phyloP scores from a whole-genome alignment of 305 asterid genomes.

The Fraxinus ornus region DNA sequence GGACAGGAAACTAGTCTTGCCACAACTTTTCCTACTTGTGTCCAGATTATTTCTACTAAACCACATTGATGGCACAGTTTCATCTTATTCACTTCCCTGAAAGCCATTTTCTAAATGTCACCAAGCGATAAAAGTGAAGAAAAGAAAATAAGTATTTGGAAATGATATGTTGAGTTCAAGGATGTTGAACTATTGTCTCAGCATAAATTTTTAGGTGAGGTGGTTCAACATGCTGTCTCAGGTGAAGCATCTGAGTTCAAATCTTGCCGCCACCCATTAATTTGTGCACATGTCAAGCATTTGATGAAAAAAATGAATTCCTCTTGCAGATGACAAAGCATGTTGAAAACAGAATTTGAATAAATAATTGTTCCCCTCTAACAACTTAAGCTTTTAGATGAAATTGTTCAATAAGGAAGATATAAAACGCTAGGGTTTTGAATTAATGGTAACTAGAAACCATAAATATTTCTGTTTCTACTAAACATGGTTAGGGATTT shows the following conservation, averaged over 20 bases:
- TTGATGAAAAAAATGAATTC: not conserved
- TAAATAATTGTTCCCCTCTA: not conserved
- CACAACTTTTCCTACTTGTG: constrained; percentile 74
- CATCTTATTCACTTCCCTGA: constrained; percentile 63
- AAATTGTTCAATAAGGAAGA: not conserved
- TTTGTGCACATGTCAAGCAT: not conserved
- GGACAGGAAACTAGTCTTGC: constrained; percentile 42
- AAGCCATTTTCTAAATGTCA: constrained; percentile 17
- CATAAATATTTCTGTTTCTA: not conserved
- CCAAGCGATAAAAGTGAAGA: constrained; percentile 9
- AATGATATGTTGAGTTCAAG: not conserved
- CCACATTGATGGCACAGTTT: constrained; percentile 56
- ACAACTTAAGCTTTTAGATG: not conserved
- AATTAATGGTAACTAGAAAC: not conserved
- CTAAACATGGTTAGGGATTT: not conserved
- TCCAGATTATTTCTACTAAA: constrained; percentile 56
- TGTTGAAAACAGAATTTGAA: not conserved
- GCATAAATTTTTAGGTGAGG: not conserved
- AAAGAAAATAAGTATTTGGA: not conserved
- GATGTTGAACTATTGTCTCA: not conserved
- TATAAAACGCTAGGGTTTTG: not conserved
- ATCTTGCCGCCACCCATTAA: not conserved
- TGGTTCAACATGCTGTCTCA: not conserved
- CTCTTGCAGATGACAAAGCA: not conserved
- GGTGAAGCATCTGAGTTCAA: too few relatives aligned